Evolutionary conservation across 2,329 filamentous ascomycete species (phyloP), one percentile per base, ranked within the genome.

Genomic region (Penicillium sp.): DNA sequence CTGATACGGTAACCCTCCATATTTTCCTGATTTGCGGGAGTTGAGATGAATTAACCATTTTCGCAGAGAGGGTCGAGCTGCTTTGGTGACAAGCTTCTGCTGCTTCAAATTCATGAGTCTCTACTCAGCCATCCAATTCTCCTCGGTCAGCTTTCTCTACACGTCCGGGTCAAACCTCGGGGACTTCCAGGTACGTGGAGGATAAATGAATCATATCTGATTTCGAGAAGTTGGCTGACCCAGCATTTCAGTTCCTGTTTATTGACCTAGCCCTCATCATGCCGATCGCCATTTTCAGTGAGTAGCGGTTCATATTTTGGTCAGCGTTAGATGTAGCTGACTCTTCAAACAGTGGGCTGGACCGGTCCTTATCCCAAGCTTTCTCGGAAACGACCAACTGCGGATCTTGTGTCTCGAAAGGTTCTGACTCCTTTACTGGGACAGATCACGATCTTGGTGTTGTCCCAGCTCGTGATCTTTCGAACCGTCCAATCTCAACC

Each of bases 51-150:
- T 51, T 66, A 57, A 62, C 22, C 18, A 28, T 20, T 42, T 31
- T 5, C 40, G 54, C 69, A 84, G 89, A 56, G 93, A 98, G 74
- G 93, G 93, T 16, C 84, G 94, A 52, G 91, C 91, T 16, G 88
- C 94, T 27, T 78, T 98, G 27, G 90, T 97, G n/a, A 98, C 93
- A 10, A 95, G 89, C 69, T 98, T 98, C 74, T 94, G 88, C 73
- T 98, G 93, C 74, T 98, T 98, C 79, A 98, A 97, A 74, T 98
- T 95, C 71, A 98, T 98, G 94, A 94, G 87, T 60, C 72, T 98
- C 55, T 98, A 98, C 74, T 97, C 90, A 2, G 91, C 93, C n/a
- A 98, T 98, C 56, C 93, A 98, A 68, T 98, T 98, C 74, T 95
- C 89, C 6, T 89, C 88, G 0, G 94, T 98, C 62, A 95, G 87